A percentile compares a stretch with the other conserved stretches of the same genome.
phyloP scores from a whole-genome alignment of 2,329 filamentous ascomycete species.

The Botrytis squamosa region DNA sequence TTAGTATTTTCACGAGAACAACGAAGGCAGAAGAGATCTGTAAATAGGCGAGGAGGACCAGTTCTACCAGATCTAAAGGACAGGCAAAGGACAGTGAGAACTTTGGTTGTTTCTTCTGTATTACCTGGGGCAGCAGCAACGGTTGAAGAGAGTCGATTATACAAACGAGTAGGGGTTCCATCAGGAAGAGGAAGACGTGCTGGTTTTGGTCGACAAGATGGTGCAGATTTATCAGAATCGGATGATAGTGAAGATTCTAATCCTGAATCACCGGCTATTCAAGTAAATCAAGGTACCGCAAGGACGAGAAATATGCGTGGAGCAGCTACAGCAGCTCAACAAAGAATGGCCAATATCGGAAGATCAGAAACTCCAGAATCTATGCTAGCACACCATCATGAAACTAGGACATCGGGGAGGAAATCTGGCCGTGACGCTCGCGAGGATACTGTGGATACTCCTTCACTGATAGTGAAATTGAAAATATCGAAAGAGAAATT shows the following conservation, averaged over 20 bases:
- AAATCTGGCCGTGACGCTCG: constrained; percentile 62
- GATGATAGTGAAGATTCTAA: constrained; percentile 88
- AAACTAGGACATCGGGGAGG: constrained; percentile 66
- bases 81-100: constrained; percentile 87
- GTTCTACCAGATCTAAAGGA: constrained; percentile 95
- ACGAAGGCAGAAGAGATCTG: constrained; percentile 88
- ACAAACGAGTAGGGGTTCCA: constrained; percentile 68
- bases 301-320: constrained; percentile 86
- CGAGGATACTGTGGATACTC: constrained; percentile 74
- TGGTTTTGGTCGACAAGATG: constrained; percentile 45
- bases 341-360: constrained; percentile 77
- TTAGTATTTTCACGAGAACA: constrained; percentile 92
- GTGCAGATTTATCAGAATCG: constrained; percentile 72
- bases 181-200: constrained; percentile 56
- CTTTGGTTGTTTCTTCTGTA: constrained; percentile 86
- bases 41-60: constrained; percentile 89
- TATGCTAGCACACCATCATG: constrained; percentile 65
- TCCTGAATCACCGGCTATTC: constrained; percentile 79
- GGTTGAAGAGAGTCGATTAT: constrained; percentile 82
- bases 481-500: constrained; percentile 71
- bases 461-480: constrained; percentile 67
- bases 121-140: constrained; percentile 80
- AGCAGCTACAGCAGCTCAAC: constrained; percentile 81
- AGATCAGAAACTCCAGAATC: constrained; percentile 90
- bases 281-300: constrained; percentile 70